Percentiles rank a stretch among this genome's conserved stretches.
Evolutionary conservation across 2,329 filamentous ascomycete species (phyloP).

Genomic region (Neocatenulostroma microsporum): DNA sequence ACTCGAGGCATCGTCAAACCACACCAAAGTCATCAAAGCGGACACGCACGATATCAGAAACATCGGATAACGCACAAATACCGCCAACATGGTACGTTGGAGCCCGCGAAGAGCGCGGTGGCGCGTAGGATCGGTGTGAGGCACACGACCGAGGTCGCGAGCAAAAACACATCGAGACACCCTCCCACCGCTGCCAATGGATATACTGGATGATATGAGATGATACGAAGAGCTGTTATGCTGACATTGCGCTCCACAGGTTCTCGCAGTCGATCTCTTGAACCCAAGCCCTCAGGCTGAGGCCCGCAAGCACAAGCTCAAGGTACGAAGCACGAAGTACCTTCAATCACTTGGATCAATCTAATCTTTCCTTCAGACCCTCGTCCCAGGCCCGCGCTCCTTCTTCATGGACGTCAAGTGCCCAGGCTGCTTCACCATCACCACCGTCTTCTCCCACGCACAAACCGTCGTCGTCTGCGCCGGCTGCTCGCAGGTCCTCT

Average conservation of each 20-base stretch:
- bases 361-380: constrained; percentile 30
- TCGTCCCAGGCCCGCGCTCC: constrained; percentile 92
- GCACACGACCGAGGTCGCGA: constrained; percentile 19
- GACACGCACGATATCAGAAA: constrained; percentile 1
- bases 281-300: constrained; percentile 97
- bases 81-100: constrained; percentile 26
- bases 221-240: constrained; percentile 4
- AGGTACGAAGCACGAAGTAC: too few species aligned
- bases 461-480: constrained; percentile 99
- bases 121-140: constrained; percentile 11
- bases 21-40: constrained; percentile 3
- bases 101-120: constrained; percentile 10
- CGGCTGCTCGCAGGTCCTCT: constrained; percentile 98
- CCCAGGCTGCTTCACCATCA: constrained; percentile 99
- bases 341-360: constrained; percentile 7
- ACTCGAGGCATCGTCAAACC: constrained; percentile 13
- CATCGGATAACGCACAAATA: constrained; percentile 9
- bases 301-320: constrained; percentile 99
- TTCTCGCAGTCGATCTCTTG: constrained; percentile 99
- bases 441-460: constrained; percentile 99
- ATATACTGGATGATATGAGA: too few species aligned
- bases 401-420: constrained; percentile 99
- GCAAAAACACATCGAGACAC: too few species aligned
- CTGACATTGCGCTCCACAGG: constrained; percentile 48
- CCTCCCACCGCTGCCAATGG: too few species aligned